Percentiles rank a stretch among this genome's conserved stretches.
Conservation (phyloP, 257 asterid species). For the Solanum chiquidenum region DNA sequence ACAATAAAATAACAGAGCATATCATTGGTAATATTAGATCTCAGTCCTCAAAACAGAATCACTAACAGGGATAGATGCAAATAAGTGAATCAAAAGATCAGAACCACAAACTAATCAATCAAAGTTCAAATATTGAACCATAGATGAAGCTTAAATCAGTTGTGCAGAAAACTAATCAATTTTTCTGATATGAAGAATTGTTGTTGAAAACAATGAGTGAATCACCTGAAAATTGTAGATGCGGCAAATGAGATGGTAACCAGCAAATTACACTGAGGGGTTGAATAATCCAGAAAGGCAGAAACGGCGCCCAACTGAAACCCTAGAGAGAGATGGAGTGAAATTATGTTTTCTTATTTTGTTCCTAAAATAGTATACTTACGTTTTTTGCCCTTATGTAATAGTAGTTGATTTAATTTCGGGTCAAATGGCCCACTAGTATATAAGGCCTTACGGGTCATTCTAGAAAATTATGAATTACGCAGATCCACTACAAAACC, state of each 20-base stretch:
- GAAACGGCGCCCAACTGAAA: neutral
- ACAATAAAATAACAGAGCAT: neutral
- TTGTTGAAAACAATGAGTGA: neutral
- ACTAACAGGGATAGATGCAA: neutral
- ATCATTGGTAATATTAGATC: neutral
- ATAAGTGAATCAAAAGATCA: neutral
- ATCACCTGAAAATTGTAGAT: neutral
- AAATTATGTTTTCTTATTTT: neutral
- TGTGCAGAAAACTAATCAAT: neutral
- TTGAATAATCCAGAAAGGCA: neutral
- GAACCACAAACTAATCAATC: neutral
- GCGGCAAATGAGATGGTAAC: neutral
- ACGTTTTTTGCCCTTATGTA: neutral
- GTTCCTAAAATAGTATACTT: neutral
- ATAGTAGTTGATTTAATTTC: neutral
- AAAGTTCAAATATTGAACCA: neutral
- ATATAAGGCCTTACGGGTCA: neutral
- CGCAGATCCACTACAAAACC: neutral
- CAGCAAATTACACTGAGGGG: neutral
- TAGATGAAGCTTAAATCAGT: neutral
- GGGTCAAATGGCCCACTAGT: neutral
- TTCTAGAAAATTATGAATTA: neutral
- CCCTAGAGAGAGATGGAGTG: neutral
- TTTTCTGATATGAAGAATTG: neutral
- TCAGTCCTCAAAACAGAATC: neutral